Base-by-base conservation (phyloP, 2,329 filamentous ascomycete genomes). In the Teratosphaeria viscida region DNA sequence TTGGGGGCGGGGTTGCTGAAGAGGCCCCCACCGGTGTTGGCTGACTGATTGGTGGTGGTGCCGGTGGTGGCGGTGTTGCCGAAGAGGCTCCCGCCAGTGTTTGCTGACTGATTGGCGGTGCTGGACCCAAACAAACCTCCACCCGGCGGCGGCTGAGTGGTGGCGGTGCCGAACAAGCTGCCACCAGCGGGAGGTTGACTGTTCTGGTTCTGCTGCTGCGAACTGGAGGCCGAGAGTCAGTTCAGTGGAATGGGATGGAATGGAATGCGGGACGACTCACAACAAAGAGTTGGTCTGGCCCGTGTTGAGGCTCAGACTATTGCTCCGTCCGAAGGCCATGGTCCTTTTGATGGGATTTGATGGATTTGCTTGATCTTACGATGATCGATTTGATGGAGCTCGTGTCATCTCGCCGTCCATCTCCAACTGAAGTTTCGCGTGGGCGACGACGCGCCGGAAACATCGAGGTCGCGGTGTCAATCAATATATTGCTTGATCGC, bases 251-350 rank as follows among this genome's bases (percentile, higher is more conserved):
- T 57, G 56, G 37, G 56, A 59, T 57, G 53, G 16, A 49, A 23
- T 23, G 60, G 57, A 57, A 49, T 34, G 56, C 49, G 43, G 52
- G 57, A 32, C 16, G 52, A 69, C 71, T 62, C 67, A 72, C 71
- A 72, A 73, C 32, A 72, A 62, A 59, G 63, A 66, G 68, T 78
- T 77, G 56, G 72, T 71, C 27, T 74, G 72, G 62, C 76, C 76
- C 23, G 81, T 83, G 66, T 83, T 84, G 66, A 83, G 77, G 61
- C 77, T 80, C 68, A 83, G 72, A 60, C 76, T 77, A 66, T 79
- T 78, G 27, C 76, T 78, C 54, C 77, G 73, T 53, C 76, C 77
- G 64, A 79, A 76, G 52, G 76, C 76, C 67, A 77, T 59, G 26
- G 49, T 16, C n/a, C n/a, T 6, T 19, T 32, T 32, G 29, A 32